phyloP scores from a whole-genome alignment of 2,329 filamentous ascomycete species.

The Elsinoe necatrix region DNA sequence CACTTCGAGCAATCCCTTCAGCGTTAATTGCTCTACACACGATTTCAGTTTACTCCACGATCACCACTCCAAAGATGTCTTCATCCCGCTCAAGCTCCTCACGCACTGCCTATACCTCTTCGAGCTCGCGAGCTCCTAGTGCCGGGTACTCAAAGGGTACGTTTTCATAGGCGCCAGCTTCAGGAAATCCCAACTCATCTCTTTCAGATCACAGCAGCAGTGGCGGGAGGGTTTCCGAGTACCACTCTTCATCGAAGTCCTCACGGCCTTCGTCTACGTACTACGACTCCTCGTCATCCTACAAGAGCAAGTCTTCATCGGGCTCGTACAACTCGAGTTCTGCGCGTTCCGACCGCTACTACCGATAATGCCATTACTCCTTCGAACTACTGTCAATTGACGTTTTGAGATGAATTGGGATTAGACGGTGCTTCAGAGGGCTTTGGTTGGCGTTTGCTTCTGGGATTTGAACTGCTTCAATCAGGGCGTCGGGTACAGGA shows the following conservation, averaged over 20 bases:
- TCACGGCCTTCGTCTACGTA: no score
- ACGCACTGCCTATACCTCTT: not conserved
- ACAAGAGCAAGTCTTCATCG: not conserved
- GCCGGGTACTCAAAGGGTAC: not conserved
- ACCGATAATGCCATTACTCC: not conserved
- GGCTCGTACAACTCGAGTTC: not conserved
- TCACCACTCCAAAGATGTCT: not conserved
- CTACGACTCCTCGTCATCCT: not conserved
- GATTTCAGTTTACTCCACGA: not conserved
- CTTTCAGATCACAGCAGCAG: no score
- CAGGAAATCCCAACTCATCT: no score
- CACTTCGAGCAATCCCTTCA: not conserved
- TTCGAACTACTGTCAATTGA: not conserved
- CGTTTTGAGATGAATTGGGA: not conserved
- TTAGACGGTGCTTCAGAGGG: not conserved
- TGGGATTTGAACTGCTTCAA: not conserved
- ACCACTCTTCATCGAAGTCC: no score
- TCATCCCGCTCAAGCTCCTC: not conserved
- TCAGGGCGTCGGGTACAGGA: not conserved
- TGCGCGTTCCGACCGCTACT: not conserved
- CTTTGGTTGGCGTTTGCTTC: not conserved
- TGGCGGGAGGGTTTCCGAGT: no score
- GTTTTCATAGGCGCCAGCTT: no score
- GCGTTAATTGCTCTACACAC: not conserved
- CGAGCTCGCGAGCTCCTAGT: not conserved